Evolutionary conservation across 805 yeast genomes (phyloP).

Genomic region (Myxozyma vanderwaltii): DNA sequence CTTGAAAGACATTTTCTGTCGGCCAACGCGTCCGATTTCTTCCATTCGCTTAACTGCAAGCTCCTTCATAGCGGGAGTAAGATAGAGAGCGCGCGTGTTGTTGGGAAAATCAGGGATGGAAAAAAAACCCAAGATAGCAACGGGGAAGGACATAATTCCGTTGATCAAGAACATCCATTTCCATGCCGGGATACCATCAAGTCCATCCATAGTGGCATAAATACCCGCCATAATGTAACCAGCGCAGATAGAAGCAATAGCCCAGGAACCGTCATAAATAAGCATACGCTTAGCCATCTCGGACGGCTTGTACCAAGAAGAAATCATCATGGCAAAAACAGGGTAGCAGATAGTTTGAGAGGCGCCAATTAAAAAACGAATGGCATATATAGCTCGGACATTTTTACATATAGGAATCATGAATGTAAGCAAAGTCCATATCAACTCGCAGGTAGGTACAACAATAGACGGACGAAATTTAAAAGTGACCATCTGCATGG

Average conservation of each 20-base stretch:
- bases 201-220: slow-evolving; percentile 51
- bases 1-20: slow-evolving; percentile 15
- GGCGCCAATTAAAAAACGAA: slow-evolving; percentile 67
- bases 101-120: slow-evolving; percentile 57
- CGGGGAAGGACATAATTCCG: slow-evolving; percentile 62
- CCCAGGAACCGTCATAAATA: slow-evolving; percentile 62
- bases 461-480: slow-evolving; percentile 57
- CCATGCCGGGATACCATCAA: slow-evolving; percentile 63
- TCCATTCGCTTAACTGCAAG: slow-evolving; percentile 21
- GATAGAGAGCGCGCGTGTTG: slow-evolving; percentile 21
- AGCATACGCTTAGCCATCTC: slow-evolving; percentile 65
- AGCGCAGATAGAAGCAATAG: slow-evolving; percentile 61
- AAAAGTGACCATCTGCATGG: slow-evolving; percentile 60
- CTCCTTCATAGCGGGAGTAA: slow-evolving; percentile 11
- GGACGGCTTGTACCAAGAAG: slow-evolving; percentile 58
- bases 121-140: slow-evolving; percentile 47
- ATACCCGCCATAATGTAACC: slow-evolving; percentile 67
- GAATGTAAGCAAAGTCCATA: slow-evolving; percentile 70
- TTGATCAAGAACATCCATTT: slow-evolving; percentile 73
- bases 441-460: slow-evolving; percentile 58
- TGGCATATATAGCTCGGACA: slow-evolving; percentile 56
- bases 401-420: slow-evolving; percentile 54
- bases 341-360: slow-evolving; percentile 60
- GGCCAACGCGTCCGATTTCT: slow-evolving; percentile 15
- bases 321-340: slow-evolving; percentile 58